These are phyloP conservation scores for Verticillium longisporum DNA, from an alignment of 2,329 filamentous ascomycete genomes.

Conservation along the genomic window DNA sequence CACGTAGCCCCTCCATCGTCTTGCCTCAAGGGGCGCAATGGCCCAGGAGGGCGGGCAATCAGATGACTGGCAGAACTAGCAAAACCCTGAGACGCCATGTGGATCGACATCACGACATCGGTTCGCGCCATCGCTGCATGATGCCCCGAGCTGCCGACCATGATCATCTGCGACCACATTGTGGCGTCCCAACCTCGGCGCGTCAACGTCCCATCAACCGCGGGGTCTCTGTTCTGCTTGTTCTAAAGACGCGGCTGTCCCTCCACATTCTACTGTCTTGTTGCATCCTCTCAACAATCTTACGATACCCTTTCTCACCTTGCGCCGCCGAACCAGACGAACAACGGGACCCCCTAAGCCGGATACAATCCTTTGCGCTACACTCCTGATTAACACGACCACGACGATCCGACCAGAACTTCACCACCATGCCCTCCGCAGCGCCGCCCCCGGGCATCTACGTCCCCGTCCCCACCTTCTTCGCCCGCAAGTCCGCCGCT, in stretches of 20 bases:
- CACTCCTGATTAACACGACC: neutral
- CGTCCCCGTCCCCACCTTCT: slow-evolving; percentile 59
- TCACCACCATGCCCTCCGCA: slow-evolving; percentile 17
- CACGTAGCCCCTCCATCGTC: neutral
- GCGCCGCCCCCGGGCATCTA: slow-evolving; percentile 48
- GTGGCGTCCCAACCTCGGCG: neutral
- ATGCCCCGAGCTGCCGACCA: slow-evolving; percentile 1
- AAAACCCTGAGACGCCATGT: slow-evolving; percentile 1
- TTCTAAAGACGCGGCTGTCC: neutral
- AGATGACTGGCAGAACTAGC: neutral
- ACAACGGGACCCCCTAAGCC: neutral
- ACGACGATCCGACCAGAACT: neutral
- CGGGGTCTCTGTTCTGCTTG: neutral
- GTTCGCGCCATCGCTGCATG: neutral
- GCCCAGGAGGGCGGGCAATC: neutral
- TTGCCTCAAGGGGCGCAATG: neutral
- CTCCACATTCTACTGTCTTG: too few species aligned
- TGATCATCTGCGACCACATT: neutral
- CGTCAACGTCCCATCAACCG: neutral
- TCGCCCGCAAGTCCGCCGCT: slow-evolving; percentile 34
- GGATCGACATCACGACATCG: neutral
- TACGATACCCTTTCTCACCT: neutral
- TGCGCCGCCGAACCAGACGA: neutral
- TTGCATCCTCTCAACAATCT: neutral
- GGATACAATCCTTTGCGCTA: neutral